Percentiles rank a stretch among this genome's conserved stretches.
phyloP scores from a whole-genome alignment of 345 rosid species.

The Melaleuca quinquenervia region DNA sequence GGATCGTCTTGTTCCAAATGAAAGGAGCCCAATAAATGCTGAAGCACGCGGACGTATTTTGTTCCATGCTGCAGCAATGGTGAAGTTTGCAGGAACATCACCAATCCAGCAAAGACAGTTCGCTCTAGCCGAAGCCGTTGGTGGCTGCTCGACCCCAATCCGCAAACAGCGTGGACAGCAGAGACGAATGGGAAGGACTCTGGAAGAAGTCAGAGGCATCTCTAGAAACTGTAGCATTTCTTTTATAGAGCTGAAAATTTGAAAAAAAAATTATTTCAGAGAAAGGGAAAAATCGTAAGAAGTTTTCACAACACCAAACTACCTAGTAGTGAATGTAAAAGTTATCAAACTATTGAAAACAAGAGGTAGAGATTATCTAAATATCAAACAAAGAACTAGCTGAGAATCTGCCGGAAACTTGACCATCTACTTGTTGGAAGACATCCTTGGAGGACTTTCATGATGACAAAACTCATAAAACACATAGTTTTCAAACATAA shows the following conservation, averaged over 20 bases:
- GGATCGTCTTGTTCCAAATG: no score
- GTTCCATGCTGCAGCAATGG: no score
- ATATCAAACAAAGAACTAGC: neutral
- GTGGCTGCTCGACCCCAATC: no score
- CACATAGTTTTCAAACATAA: neutral
- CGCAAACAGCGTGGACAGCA: no score
- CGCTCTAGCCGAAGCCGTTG: no score
- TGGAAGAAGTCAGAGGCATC: no score
- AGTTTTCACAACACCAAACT: neutral
- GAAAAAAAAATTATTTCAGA: neutral
- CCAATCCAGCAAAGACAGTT: no score
- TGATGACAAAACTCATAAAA: neutral
- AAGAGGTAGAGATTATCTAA: neutral
- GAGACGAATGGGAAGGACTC: no score
- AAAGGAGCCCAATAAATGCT: no score
- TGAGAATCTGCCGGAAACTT: neutral
- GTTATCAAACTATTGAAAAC: neutral
- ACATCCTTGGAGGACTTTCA: neutral
- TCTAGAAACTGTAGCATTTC: no score
- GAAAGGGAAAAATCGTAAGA: neutral
- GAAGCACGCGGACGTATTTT: no score
- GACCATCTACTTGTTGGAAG: neutral
- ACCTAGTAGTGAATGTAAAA: neutral
- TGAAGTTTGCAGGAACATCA: no score
- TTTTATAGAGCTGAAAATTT: neutral